A percentile compares a stretch with the other conserved stretches of the same genome.
phyloP scores from a whole-genome alignment of 257 asterid species.

The Thymus quinquecostatus region DNA sequence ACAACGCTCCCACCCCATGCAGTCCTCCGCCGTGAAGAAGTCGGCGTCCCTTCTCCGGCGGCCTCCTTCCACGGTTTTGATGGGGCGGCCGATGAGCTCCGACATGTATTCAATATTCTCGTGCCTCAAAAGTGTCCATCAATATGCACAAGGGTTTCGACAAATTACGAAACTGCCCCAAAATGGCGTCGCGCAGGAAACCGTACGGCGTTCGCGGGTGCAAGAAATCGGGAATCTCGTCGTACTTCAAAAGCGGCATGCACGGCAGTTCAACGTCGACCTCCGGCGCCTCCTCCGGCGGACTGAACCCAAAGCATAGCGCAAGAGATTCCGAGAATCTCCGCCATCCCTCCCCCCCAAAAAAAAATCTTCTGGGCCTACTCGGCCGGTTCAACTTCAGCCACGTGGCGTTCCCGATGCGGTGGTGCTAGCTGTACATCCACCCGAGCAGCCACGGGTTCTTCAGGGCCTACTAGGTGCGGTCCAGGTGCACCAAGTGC shows the following conservation, averaged over 20 bases:
- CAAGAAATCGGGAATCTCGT: constrained; percentile 69
- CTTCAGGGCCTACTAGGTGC: too few relatives aligned
- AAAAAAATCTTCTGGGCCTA: too few relatives aligned
- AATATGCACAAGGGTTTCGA: constrained; percentile 53
- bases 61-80: constrained; percentile 67
- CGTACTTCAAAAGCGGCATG: constrained; percentile 62
- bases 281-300: constrained; percentile 50
- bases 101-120: constrained; percentile 50
- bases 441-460: too few relatives aligned
- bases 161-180: constrained; percentile 60
- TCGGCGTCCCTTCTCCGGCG: too few relatives aligned
- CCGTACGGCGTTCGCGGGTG: constrained; percentile 47
- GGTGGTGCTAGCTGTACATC: too few relatives aligned
- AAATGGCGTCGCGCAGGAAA: constrained; percentile 43
- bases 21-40: constrained; percentile 45
- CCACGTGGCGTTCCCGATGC: too few relatives aligned
- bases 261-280: constrained; percentile 54
- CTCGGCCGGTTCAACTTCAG: too few relatives aligned
- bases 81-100: constrained; percentile 40
- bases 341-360: too few relatives aligned
- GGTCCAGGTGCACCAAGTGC: too few relatives aligned
- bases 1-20: constrained; percentile 69
- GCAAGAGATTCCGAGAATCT: too few relatives aligned
- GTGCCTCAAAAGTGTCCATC: constrained; percentile 62
- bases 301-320: too few relatives aligned